Conservation (phyloP, 345 rosid genomes). For the Linum tenue region DNA sequence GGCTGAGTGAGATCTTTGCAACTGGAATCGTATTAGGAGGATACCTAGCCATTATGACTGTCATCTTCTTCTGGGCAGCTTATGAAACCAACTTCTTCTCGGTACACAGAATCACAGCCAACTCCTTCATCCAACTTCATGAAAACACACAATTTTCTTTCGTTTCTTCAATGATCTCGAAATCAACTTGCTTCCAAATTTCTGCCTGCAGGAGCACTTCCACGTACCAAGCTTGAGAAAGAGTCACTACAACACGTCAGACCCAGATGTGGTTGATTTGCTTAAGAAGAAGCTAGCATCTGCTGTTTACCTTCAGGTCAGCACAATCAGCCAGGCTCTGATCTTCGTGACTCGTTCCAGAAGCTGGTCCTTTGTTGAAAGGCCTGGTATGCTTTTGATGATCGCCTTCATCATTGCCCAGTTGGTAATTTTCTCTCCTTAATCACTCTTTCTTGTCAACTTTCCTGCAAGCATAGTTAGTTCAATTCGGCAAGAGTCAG, state of each 20-base stretch:
- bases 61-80: constrained; percentile 55
- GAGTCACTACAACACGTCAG: constrained; percentile 12
- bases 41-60: constrained; percentile 65
- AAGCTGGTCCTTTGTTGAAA: constrained; percentile 51
- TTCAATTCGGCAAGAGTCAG: no score
- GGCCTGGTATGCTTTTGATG: constrained; percentile 63
- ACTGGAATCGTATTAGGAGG: constrained; percentile 72
- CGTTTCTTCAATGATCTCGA: not conserved
- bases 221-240: constrained; percentile 25
- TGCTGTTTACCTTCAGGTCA: constrained; percentile 65
- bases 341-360: constrained; percentile 66
- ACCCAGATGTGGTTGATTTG: constrained; percentile 6
- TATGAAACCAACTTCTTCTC: constrained; percentile 60
- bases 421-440: constrained; percentile 26
- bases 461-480: no score
- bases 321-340: constrained; percentile 82
- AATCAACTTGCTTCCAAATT: not conserved
- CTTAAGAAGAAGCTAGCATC: constrained; percentile 40
- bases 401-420: constrained; percentile 62
- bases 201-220: constrained; percentile 34
- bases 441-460: not conserved
- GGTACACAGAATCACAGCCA: constrained; percentile 19
- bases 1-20: constrained; percentile 79
- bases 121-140: not conserved
- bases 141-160: not conserved